These are phyloP conservation scores for Botrytis porri DNA, from an alignment of 2,329 filamentous ascomycete genomes.

Conservation along the genomic window DNA sequence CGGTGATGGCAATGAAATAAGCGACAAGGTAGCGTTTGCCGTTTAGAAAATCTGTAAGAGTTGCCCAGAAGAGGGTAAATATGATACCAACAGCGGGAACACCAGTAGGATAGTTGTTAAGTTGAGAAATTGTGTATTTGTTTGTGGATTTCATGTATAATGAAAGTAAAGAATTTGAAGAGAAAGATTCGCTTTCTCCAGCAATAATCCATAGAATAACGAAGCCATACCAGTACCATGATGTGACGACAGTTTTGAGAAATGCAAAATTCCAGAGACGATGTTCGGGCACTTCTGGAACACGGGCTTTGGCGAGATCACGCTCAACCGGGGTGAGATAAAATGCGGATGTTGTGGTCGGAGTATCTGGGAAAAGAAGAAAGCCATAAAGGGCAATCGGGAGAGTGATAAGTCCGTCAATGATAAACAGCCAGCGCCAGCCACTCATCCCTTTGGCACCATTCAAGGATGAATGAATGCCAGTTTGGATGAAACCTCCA, in stretches of 20 bases:
- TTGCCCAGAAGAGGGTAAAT: slow-evolving; percentile 65
- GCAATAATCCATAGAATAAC: slow-evolving; percentile 66
- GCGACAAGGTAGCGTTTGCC: slow-evolving; percentile 64
- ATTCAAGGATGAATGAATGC: slow-evolving; percentile 35
- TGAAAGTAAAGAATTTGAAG: slow-evolving; percentile 56
- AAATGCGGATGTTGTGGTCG: slow-evolving; percentile 42
- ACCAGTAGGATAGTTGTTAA: slow-evolving; percentile 54
- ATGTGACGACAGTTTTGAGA: slow-evolving; percentile 52
- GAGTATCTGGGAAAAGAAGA: slow-evolving; percentile 46
- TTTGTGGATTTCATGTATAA: slow-evolving; percentile 49
- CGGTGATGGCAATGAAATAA: slow-evolving; percentile 65
- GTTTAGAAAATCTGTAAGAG: slow-evolving; percentile 61
- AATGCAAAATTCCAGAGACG: slow-evolving; percentile 48
- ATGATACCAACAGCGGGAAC: slow-evolving; percentile 50
- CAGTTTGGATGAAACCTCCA: slow-evolving; percentile 58
- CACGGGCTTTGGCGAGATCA: slow-evolving; percentile 44
- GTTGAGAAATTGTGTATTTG: slow-evolving; percentile 47
- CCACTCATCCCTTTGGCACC: slow-evolving; percentile 45
- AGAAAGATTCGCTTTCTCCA: slow-evolving; percentile 69
- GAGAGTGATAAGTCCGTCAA: slow-evolving; percentile 55
- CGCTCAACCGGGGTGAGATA: slow-evolving; percentile 44
- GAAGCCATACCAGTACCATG: slow-evolving; percentile 66
- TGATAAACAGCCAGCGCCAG: slow-evolving; percentile 54
- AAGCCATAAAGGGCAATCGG: slow-evolving; percentile 56
- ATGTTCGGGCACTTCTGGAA: slow-evolving; percentile 43